phyloP scores from a whole-genome alignment of 768 basidiomycete genomes.

The Fomitopsis serialis region DNA sequence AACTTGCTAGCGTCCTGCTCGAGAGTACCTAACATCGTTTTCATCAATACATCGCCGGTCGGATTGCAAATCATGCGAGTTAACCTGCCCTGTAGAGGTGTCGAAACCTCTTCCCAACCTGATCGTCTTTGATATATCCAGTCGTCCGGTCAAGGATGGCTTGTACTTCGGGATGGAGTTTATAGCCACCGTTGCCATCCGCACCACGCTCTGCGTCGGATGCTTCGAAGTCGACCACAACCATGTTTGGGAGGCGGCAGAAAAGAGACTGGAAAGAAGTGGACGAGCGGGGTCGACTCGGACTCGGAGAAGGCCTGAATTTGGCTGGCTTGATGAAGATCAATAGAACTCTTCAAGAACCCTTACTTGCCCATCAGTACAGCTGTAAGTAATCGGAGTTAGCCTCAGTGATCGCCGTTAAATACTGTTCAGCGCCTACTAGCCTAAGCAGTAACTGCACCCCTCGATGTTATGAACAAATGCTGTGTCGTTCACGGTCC shows the following conservation, averaged over 20 bases:
- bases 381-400: too few species aligned
- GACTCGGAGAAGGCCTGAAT: too few species aligned
- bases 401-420: too few species aligned
- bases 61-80: background rate
- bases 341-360: too few species aligned
- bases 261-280: too few species aligned
- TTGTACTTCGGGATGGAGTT: slow-evolving; percentile 5
- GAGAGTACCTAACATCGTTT: background rate
- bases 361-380: too few species aligned
- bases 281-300: too few species aligned
- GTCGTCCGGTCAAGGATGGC: background rate
- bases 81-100: slow-evolving; percentile 5
- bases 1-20: background rate
- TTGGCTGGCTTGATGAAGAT: too few species aligned
- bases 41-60: background rate
- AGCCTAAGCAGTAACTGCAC: too few species aligned
- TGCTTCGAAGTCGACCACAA: background rate
- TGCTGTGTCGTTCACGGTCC: too few species aligned
- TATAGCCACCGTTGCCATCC: slow-evolving; percentile 8
- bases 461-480: too few species aligned
- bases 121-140: background rate
- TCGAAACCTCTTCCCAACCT: slow-evolving; percentile 1
- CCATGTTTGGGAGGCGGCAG: background rate
- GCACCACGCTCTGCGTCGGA: background rate
- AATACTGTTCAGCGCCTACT: too few species aligned